A percentile compares a stretch with the other conserved stretches of the same genome.
These are phyloP conservation scores for Eutrema salsugineum DNA, from an alignment of 441 rosid genomes.

Conservation along the genomic window DNA sequence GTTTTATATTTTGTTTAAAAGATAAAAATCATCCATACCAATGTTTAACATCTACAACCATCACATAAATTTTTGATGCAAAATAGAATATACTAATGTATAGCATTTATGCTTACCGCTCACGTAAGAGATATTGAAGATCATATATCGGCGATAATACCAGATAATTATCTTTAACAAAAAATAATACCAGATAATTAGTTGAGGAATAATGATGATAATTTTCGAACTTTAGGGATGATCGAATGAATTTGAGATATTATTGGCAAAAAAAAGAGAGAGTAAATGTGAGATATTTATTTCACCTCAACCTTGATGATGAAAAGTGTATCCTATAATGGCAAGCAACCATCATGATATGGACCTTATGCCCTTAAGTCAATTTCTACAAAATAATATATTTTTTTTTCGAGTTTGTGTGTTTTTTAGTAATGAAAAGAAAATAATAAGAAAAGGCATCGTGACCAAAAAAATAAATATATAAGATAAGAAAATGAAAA, in stretches of 20 bases:
- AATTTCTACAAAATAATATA: slow-evolving; percentile 22
- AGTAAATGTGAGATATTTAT: slow-evolving; percentile 10
- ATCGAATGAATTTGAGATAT: slow-evolving; percentile 5
- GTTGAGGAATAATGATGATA: slow-evolving; percentile 20
- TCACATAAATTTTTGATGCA: too few relatives aligned
- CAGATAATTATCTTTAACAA: too few relatives aligned
- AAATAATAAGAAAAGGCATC: neutral
- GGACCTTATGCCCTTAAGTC: slow-evolving; percentile 36
- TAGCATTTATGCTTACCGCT: neutral
- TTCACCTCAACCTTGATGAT: slow-evolving; percentile 26
- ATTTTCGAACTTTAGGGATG: slow-evolving; percentile 6
- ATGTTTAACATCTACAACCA: too few relatives aligned
- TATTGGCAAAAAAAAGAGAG: too few relatives aligned
- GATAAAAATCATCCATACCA: too few relatives aligned
- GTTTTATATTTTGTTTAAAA: too few relatives aligned
- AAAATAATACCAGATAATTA: too few relatives aligned
- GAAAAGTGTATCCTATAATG: slow-evolving; percentile 24
- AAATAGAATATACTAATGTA: neutral
- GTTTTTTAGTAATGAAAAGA: neutral
- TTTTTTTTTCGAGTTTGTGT: neutral
- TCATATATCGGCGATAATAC: neutral
- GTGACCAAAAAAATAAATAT: neutral
- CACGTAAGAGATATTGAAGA: slow-evolving; percentile 9
- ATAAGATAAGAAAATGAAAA: too few relatives aligned
- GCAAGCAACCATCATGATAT: slow-evolving; percentile 34